Conservation (phyloP, 352 stramenopile genomes). For the Globisporangium spinosum region DNA sequence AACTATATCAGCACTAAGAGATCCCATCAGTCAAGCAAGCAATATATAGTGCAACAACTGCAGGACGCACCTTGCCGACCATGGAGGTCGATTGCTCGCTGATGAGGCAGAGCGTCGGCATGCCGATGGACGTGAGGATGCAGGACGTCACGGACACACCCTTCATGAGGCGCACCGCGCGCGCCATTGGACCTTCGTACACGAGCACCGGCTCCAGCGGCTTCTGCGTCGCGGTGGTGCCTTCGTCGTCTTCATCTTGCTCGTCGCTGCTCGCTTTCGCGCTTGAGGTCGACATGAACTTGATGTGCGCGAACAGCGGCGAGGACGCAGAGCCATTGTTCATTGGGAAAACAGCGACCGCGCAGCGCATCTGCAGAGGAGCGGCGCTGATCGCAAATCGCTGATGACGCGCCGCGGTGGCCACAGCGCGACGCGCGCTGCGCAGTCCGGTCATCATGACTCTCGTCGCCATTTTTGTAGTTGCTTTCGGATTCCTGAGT, state of each 20-base stretch:
- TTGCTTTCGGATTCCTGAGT: not conserved
- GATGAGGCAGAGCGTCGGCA: constrained; percentile 71
- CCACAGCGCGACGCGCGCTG: constrained; percentile 4
- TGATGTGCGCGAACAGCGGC: constrained; percentile 3
- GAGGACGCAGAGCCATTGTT: not conserved
- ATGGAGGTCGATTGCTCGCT: constrained; percentile 70
- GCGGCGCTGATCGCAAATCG: not conserved
- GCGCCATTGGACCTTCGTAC: constrained; percentile 69
- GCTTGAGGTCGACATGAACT: constrained; percentile 10
- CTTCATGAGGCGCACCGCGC: constrained; percentile 83
- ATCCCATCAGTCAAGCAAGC: not conserved
- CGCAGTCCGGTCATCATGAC: constrained; percentile 2
- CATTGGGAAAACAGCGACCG: not conserved
- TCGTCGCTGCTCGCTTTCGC: not conserved
- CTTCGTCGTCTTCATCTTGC: constrained; percentile 8
- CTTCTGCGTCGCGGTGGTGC: not conserved
- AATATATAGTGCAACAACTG: not conserved
- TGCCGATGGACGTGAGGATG: constrained; percentile 72
- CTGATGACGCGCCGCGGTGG: not conserved
- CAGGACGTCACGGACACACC: constrained; percentile 84
- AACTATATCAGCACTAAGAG: not conserved
- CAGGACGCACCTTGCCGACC: constrained; percentile 51
- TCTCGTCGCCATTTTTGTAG: constrained; percentile 1
- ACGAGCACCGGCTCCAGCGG: constrained; percentile 29
- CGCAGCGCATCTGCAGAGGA: constrained; percentile 1